Base-by-base conservation (phyloP, 306 rosid genomes). In the Quercus suber region DNA sequence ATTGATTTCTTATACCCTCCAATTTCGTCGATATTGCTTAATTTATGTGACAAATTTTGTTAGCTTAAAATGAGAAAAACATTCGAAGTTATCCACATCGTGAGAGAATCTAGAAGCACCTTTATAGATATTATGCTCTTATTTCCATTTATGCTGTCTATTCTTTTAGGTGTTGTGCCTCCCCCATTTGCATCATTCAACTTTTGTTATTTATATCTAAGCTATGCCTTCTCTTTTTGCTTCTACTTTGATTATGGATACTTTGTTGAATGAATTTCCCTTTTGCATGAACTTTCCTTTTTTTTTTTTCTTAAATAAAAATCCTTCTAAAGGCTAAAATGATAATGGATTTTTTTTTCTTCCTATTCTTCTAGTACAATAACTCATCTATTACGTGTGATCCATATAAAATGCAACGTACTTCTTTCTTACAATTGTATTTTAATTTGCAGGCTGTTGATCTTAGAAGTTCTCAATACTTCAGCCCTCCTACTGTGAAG, bases 381-480 rank as follows among this genome's bases (percentile, higher is more conserved):
- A 17, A 49, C 53, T 49, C 17, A 49, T 49, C 15, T 49, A 12
- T 49, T 15, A 15, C n/a, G 69, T 28, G 20, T 27, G 65, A 59
- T 21, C 65, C 4, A 12, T 49, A 49, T 3, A 28, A 15, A n/a
- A 18, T 4, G 52, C 18, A 35, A 67, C 20, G 10, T 19, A 8
- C 21, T 18, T 67, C 6, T 67, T 67, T 67, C 52, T 35, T 10
- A 67, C 52, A 18, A 13, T 7, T 12, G n/a, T 41, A 30, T 28
- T 55, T 59, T 71, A 25, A 72, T 80, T 68, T 73, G 75, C 89
- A 88, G 89, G 84, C 79, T 13, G 89, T 78, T 69, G 89, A 90
- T 86, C 88, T 86, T 55, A 81, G 82, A 82, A 85, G 84, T 59
- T 82, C 59, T 43, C 86, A 84, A 74, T 81, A 69, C 85, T 80